These are phyloP conservation scores for Ophiostoma sp. DNA, from an alignment of 2,329 filamentous ascomycete genomes.

Conservation along the genomic window DNA sequence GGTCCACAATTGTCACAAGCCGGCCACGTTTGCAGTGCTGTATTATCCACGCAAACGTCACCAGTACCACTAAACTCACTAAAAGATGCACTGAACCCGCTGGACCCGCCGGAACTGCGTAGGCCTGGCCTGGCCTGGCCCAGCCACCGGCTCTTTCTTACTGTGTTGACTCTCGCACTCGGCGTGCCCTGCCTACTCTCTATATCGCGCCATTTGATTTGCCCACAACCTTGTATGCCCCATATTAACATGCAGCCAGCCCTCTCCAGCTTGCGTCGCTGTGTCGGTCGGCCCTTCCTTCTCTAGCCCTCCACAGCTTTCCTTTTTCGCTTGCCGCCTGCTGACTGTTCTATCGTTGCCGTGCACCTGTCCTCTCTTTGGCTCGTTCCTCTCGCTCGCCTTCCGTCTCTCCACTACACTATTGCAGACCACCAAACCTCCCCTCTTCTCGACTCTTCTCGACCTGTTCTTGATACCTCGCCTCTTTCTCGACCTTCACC, in stretches of 20 bases:
- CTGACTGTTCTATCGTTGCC: not conserved
- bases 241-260: not conserved
- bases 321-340: conserved; percentile 3
- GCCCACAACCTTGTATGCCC: not conserved
- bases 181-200: not conserved
- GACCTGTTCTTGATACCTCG: not conserved
- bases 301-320: conserved; percentile 21
- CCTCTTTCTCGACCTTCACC: not conserved
- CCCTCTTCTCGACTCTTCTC: conserved; percentile 11
- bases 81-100: not conserved
- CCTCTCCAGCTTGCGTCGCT: conserved; percentile 12
- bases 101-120: not conserved
- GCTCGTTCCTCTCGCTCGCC: conserved; percentile 15
- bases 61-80: not conserved
- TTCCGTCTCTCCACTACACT: conserved; percentile 15
- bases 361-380: conserved; percentile 4
- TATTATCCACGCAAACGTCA: not conserved
- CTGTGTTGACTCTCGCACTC: not conserved
- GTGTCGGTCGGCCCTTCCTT: conserved; percentile 16
- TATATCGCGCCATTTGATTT: not conserved
- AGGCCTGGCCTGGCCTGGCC: not conserved
- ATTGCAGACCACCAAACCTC: conserved; percentile 10
- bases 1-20: not conserved
- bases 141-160: not conserved
- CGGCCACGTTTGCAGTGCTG: not conserved